Conservation (phyloP, 2,329 filamentous ascomycete genomes). For the Blastomyces percursus region DNA sequence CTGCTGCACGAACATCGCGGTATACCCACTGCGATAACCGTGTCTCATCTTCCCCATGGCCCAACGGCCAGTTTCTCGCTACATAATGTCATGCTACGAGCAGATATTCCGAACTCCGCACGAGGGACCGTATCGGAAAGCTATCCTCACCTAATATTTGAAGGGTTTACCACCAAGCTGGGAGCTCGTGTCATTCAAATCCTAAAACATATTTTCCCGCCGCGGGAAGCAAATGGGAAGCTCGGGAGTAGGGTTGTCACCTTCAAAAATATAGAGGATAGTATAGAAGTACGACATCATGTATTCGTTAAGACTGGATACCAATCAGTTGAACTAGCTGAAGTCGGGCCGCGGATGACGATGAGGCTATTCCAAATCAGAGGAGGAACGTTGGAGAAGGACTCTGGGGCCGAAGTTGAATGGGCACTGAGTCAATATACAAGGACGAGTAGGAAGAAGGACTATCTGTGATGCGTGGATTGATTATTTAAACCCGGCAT, state of each 20-base stretch:
- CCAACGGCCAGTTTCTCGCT: conserved; percentile 79
- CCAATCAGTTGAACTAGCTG: conserved; percentile 75
- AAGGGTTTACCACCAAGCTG: conserved; percentile 73
- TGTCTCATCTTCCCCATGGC: conserved; percentile 80
- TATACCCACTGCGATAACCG: conserved; percentile 76
- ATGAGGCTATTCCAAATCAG: conserved; percentile 92
- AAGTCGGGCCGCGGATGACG: conserved; percentile 93
- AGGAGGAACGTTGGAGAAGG: conserved; percentile 73
- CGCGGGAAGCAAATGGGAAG: conserved; percentile 69
- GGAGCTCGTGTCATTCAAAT: conserved; percentile 79
- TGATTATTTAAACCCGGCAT: background rate
- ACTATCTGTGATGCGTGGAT: conserved; percentile 56
- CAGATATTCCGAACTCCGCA: conserved; percentile 81
- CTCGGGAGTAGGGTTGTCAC: conserved; percentile 82
- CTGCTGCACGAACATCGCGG: conserved; percentile 87
- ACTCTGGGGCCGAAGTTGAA: conserved; percentile 89
- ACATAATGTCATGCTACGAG: conserved; percentile 84
- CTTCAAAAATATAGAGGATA: conserved; percentile 81
- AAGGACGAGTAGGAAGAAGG: conserved; percentile 86
- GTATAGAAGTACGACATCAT: conserved; percentile 81
- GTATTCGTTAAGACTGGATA: conserved; percentile 92
- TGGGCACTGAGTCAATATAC: conserved; percentile 97
- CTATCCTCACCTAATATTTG: conserved; percentile 92
- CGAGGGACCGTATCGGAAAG: conserved; percentile 82
- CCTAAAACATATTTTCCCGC: conserved; percentile 87